Base-by-base conservation (phyloP, 352 stramenopile species). In the Phytophthora litchii region DNA sequence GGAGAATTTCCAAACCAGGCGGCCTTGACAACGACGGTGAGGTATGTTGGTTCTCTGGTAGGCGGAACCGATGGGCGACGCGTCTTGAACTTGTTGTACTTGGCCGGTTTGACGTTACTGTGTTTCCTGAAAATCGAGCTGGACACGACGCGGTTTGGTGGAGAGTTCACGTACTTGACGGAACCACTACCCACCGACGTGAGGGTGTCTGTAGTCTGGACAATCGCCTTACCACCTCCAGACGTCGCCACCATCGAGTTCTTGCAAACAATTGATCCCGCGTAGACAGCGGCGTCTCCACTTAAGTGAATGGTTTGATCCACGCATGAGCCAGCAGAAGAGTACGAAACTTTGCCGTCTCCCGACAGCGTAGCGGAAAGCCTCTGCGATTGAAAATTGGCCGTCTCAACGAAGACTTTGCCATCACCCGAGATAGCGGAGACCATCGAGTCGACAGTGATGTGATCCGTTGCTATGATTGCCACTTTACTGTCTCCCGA, bases 121-220 rank as follows among this genome's bases (percentile, higher is more conserved):
- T 70, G 61, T 23, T 66, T 70, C 17, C 55, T 56, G 54, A 64
- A 69, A 19, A 37, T 48, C 7, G 51, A 55, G 19, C 46, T 59
- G 34, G 54, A 49, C n/a, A 78, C 64, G 34, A 58, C 58, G 36
- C 58, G 50, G n/a, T 48, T 60, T 6, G 70, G 72, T 21, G 42
- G 43, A 1, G 48, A 49, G 41, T 63, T 63, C 13, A 73, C 65
- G 47, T 84, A 84, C 35, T 65, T 72, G 31, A 81, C 42, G 0
- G 57, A 64, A 6, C 61, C 61, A 7, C 50, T 40, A 32, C 61
- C 61, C 1, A 70, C 54, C 2, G 63, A 58, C 0, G 58, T 59
- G 3, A 76, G 67, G 0, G 56, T 65, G 25, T 66, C 41, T 4
- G 58, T 71, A 0, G 63, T 70, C 35, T 73, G 63, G 11, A 76